Evolutionary conservation across 2,329 filamentous ascomycete species (phyloP), one percentile per base, ranked within the genome.

Genomic region (Fusarium tupiense): DNA sequence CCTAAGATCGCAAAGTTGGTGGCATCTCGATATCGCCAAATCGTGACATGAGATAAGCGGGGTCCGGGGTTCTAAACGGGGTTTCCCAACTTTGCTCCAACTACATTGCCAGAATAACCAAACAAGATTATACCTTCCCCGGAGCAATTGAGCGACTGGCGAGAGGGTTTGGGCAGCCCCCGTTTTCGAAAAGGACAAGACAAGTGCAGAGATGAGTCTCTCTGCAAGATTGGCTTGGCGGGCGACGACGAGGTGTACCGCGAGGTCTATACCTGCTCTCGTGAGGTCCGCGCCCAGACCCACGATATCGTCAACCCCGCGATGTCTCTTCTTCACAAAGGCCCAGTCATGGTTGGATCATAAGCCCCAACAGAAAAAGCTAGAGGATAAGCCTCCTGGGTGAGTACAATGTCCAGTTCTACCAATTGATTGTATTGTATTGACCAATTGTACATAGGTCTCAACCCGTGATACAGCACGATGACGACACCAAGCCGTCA

Each of bases 271-370:
- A 38, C 61, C 63, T 65, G 43, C 43, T 37, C 44, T 47, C 29
- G 31, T 59, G 33, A 71, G 61, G 52, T 62, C 74, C 53, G 47
- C 64, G 56, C 59, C 53, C n/a, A 52, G 52, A 53, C 40, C 46
- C 33, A 64, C 54, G 41, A 56, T 40, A 67, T 40, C 58, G 44
- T 47, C 57, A 67, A 50, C 33, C 56, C 50, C 64, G 24, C 70
- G 53, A 61, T 61, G 69, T 24, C 61, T 70, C 29, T 78, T 78
- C 62, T 78, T 74, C 54, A 76, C 76, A 33, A 78, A 63, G 49
- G 61, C 76, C 59, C 77, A 70, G 61, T 64, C 53, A 35, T 66
- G 69, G 71, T 49, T 73, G 37, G 72, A 76, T 24, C 61, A 73
- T 20, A 77, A 74, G 67, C 61, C 31, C 20, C 41, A 66, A 41